Evolutionary conservation across 345 rosid species (phyloP), one percentile per base, ranked within the genome.

Genomic region (Passiflora organensis): DNA sequence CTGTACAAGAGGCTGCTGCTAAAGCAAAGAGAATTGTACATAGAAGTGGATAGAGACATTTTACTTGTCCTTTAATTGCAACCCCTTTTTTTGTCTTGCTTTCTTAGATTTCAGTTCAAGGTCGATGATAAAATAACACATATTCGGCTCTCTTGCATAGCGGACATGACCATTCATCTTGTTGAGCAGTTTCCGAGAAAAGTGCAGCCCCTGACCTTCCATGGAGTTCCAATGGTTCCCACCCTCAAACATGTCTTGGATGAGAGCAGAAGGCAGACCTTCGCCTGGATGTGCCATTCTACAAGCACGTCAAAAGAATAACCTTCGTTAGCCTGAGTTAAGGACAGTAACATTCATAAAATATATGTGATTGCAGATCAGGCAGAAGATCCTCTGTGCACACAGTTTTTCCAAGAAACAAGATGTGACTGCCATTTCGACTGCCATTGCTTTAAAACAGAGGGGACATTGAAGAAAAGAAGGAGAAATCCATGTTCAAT

Each of bases 261-360:
- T 46, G 44, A 83, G 70, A 56, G 68, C 64, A 43, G 79, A 24
- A 54, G 95, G 93, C 50, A 87, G 68, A 48, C 95, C 91, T 70
- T 72, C 51, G 14, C 97, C 89, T 0, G 91, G 82, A 71, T 81
- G 91, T 25, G 80, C 75, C 82, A 90, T 74, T 65, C 97, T 90
- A 37, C 71, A 73, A 43, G 34, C 53, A 61, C 37, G 46, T 28
- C 21, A 49, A 5, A 62, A 16, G 6, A n/a, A 49, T 10, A 49
- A 15, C 50, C 39, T 49, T 5, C 2, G 34, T 58, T 17, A 21
- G 48, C 36, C 13, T 14, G 23, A n/a, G n/a, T n/a, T n/a, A n/a
- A n/a, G n/a, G n/a, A n/a, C 58, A 43, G 24, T 32, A 28, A 23
- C 36, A 48, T 36, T 34, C 16, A 43, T 53, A 39, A n/a, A n/a